Evolutionary conservation across 257 asterid genomes (phyloP).

Genomic region (Nicotiana undulata): DNA sequence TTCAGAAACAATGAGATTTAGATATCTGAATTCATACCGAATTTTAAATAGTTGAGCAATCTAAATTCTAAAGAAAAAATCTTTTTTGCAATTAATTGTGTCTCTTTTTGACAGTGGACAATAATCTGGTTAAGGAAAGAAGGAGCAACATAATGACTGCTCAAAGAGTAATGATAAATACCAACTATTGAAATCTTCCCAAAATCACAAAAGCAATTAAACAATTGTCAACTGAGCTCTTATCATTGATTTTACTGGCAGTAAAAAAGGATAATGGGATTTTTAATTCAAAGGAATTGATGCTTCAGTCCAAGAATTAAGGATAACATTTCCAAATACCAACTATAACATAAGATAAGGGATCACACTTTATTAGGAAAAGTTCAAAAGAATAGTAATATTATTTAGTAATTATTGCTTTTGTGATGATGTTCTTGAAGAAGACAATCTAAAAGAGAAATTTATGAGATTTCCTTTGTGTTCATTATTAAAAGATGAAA

Average conservation of each 20-base stretch:
- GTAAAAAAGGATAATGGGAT: neutral
- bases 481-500: constrained; percentile 5
- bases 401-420: neutral
- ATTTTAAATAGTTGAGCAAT: no score
- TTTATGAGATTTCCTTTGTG: neutral
- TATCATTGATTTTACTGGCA: constrained; percentile 9
- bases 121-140: neutral
- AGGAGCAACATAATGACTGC: neutral
- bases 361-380: neutral
- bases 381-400: neutral
- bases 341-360: neutral
- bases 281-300: neutral
- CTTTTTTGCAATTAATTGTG: neutral
- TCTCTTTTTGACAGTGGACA: neutral
- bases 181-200: constrained; percentile 5
- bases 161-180: constrained; percentile 1
- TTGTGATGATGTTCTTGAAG: constrained; percentile 4
- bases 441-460: neutral
- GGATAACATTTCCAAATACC: constrained; percentile 14
- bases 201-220: constrained; percentile 1
- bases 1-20: no score
- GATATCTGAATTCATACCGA: no score
- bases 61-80: no score
- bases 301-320: neutral
- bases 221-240: constrained; percentile 2